These are phyloP conservation scores for Ceratocystis cacaofunesta DNA, from an alignment of 2,329 filamentous ascomycete species.

Conservation along the genomic window DNA sequence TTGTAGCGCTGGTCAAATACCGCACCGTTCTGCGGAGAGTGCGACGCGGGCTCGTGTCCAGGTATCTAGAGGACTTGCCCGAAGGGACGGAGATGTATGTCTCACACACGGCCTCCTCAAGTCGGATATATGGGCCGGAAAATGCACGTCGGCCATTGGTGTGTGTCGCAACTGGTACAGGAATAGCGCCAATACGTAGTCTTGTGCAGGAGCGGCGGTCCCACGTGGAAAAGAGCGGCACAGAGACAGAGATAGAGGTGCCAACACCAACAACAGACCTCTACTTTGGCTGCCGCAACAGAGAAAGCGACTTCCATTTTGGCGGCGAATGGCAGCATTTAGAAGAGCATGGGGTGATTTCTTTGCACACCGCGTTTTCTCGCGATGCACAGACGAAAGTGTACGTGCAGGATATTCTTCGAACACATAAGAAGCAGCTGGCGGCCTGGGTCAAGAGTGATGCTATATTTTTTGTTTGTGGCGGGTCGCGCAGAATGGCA, in stretches of 20 bases:
- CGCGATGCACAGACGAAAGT: slow-evolving; percentile 32
- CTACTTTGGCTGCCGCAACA: slow-evolving; percentile 74
- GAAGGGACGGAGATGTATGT: slow-evolving; percentile 25
- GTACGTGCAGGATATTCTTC: slow-evolving; percentile 27
- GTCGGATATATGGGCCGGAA: slow-evolving; percentile 41
- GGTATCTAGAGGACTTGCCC: slow-evolving; percentile 57
- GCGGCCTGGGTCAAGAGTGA: slow-evolving; percentile 25
- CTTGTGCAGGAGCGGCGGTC: slow-evolving; percentile 62
- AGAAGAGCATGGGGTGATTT: slow-evolving; percentile 19
- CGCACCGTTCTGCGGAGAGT: slow-evolving; percentile 72
- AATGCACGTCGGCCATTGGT: slow-evolving; percentile 43
- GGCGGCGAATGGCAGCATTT: slow-evolving; percentile 50
- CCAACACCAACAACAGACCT: slow-evolving; percentile 33
- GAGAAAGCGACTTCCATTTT: slow-evolving; percentile 67
- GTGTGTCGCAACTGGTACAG: slow-evolving; percentile 73
- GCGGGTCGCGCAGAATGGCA: slow-evolving; percentile 44
- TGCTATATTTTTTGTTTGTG: slow-evolving; percentile 39
- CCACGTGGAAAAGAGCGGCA: slow-evolving; percentile 13
- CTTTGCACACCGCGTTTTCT: slow-evolving; percentile 34
- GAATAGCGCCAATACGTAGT: slow-evolving; percentile 68
- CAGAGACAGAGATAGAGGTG: not conserved
- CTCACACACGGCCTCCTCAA: slow-evolving; percentile 21
- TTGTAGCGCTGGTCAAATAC: slow-evolving; percentile 84
- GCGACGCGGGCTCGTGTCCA: slow-evolving; percentile 76
- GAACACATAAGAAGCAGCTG: slow-evolving; percentile 25